Evolutionary conservation across 2,329 filamentous ascomycete genomes (phyloP), one percentile per base, ranked within the genome.

Genomic region (Cryoendolithus antarcticus): DNA sequence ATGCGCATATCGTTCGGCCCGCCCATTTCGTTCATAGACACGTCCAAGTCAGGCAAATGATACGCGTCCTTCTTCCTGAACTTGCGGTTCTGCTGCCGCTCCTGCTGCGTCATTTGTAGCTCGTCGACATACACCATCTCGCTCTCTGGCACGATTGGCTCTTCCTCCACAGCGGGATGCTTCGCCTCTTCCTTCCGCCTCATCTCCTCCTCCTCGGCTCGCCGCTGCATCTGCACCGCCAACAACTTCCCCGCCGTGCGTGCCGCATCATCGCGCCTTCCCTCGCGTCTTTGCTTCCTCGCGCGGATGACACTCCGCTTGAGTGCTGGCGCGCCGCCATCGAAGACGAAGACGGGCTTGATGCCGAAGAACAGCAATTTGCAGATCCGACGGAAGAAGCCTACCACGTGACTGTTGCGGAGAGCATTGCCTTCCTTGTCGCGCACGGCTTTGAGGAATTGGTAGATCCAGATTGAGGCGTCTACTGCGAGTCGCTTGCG

Each of bases 381-480:
- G 72, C 91, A 98, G 59, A 98, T 94, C 44, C 91, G 80, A 37
- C 91, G 84, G 64, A 98, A 98, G 74, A 98, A 98, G 30, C 93
- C 91, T 32, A 98, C 85, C 29, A 98, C 77, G 56, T 98, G 91
- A 24, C 85, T 89, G 65, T 95, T 98, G 47, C 88, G 85, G 38
- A 98, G 71, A 1, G 91, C 91, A 57, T 98, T 94, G 39, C 91
- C 91, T 63, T 98, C 91, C 56, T 96, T 95, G 64, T 98, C 91
- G 53, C 91, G 88, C 8, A 98, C 91, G 7, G 93, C 91, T 66
- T 98, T 98, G 53, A 98, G 77, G 56, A 98, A 98, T 58, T 98
- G 91, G 70, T 98, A 98, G 53, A 98, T 96, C 91, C 91, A 98
- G 59, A 98, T 98, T 9, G 88, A 95, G 42, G 93, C 91, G 64